Base-by-base conservation (phyloP, 139 green algal genomes). In the Tetradesmus obliquus region DNA sequence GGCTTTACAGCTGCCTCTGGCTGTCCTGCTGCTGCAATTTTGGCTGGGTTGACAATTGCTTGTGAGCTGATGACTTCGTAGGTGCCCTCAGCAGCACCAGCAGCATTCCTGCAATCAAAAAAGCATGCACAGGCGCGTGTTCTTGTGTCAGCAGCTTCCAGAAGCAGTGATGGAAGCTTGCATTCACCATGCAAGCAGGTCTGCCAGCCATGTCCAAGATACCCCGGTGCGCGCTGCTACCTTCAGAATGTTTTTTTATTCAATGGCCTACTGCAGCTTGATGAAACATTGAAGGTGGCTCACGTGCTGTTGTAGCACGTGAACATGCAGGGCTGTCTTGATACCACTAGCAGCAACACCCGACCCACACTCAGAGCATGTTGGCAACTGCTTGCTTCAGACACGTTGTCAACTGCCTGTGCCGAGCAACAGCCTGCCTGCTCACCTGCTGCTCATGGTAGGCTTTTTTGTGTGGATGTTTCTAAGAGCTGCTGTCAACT, bases 1-100 rank as follows among this genome's bases (percentile, higher is more conserved):
- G 60, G 60, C 60, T 71, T 71, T 12, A 19, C 60, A 71, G 60
- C 60, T 71, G 60, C 60, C 2, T 71, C 60, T 71, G 60, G 60
- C 9, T 76, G 66, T 76, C 5, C 17, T 24, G 17, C 66, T 76
- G 66, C 66, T 76, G 66, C 17, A 5, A 3, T 9, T 19, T 76
- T 76, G 66, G 1, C 5, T 76, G 66, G 1, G 66, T 76, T 19
- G n/a, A 76, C 17, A 13, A 76, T 24, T 76, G 66, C 66, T 24
- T 76, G 66, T n/a, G 66, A 76, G 66, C 66, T 76, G 66, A 76
- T 76, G 15, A 76, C 66, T 76, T 76, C 66, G 66, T 76, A 76
- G 6, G 66, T 3, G n/a, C 17, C 17, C 66, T 76, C 66, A 76
- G 17, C 17, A 24, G 66, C n/a, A 19, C 66, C 17, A 24, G 5